These are phyloP conservation scores for Fusarium oligoseptatum DNA, from an alignment of 2,329 filamentous ascomycete genomes.

Conservation along the genomic window DNA sequence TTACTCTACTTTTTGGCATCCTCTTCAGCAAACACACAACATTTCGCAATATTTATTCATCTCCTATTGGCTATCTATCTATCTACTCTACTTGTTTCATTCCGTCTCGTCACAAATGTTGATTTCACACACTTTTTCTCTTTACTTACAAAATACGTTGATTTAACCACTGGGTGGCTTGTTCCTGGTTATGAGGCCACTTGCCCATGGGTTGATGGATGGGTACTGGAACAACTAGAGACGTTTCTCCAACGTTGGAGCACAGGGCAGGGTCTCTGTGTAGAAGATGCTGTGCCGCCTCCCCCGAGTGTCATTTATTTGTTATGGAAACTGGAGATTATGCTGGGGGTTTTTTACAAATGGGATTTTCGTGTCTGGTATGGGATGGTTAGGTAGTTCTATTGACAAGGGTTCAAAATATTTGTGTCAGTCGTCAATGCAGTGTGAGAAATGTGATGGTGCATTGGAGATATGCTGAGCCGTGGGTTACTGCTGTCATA, in stretches of 20 bases:
- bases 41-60: slow-evolving; percentile 3
- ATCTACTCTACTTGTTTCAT: slow-evolving; percentile 2
- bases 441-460: not conserved
- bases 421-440: not conserved
- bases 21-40: not conserved
- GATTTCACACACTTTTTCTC: not conserved
- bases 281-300: slow-evolving; percentile 7
- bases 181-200: slow-evolving; percentile 1
- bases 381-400: slow-evolving; percentile 4
- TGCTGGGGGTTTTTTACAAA: not conserved
- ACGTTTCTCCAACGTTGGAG: not conserved
- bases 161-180: not conserved
- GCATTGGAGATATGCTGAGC: not conserved
- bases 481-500: not conserved
- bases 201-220: not conserved
- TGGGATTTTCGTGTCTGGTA: slow-evolving; percentile 1
- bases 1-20: not conserved
- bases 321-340: not conserved
- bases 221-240: slow-evolving; percentile 3
- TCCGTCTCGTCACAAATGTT: not conserved
- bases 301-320: not conserved
- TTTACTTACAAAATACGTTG: not conserved
- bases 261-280: not conserved
- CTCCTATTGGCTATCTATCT: not conserved
- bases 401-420: slow-evolving; percentile 8